Evolutionary conservation across 2,329 filamentous ascomycete genomes (phyloP), one percentile per base, ranked within the genome.

Genomic region (Fusarium foetens): DNA sequence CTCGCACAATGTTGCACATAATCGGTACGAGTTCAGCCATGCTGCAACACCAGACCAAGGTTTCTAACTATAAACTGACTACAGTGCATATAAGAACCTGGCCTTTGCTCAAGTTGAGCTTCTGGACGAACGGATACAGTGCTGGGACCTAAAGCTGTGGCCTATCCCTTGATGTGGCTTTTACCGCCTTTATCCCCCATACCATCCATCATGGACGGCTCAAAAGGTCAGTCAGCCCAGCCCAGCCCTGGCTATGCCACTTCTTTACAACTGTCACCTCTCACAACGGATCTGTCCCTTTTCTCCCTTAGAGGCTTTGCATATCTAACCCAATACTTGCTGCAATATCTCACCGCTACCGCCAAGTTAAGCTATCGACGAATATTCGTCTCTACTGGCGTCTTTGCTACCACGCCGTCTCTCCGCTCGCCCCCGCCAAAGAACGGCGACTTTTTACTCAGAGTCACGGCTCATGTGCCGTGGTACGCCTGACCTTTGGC

Each of bases 401-500:
- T 55, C 57, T 45, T 42, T 72, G 35, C 23, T 69, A 64, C 55
- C 27, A 57, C 17, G 38, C 36, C 21, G 36, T 42, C 29, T 39
- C 53, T 73, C 51, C 58, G 63, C 63, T 58, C 41, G 58, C 60
- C 49, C 68, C 52, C 61, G 52, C 66, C 64, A 58, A 53, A 59
- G 39, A 62, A 53, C 58, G 48, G 63, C 59, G 33, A 42, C 58
- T 33, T 63, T 72, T 72, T 54, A 64, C 62, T 66, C 53, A 63
- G 54, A 48, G 68, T 68, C 62, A 74, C 68, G 69, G 66, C 63
- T 69, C 69, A 63, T 68, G 58, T 58, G 71, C 52, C 33, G 42
- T 63, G 49, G 57, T 49, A 54, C 67, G 58, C 69, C 70, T 76
- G 73, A 75, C 70, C 65, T 72, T 66, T 41, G 41, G 29, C 46